Conservation (phyloP, 352 stramenopile genomes). For the Peronospora farinosa region DNA sequence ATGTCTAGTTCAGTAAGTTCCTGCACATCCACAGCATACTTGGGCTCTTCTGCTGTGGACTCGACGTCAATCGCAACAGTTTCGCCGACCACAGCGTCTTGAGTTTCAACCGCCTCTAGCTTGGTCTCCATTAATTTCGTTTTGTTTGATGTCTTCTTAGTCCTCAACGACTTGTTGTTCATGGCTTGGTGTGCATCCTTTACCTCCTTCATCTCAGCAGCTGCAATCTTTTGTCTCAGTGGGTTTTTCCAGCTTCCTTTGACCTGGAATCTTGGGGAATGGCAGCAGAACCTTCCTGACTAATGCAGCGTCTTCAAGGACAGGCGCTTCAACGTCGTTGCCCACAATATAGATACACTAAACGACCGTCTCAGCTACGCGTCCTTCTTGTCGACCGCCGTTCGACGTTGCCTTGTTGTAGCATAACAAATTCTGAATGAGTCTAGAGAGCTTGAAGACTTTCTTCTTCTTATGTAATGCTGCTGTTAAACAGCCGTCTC, state of each 20-base stretch:
- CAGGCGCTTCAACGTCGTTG: constrained; percentile 11
- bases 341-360: background rate
- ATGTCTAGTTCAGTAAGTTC: background rate
- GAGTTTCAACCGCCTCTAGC: background rate
- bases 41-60: background rate
- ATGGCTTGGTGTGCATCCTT: constrained; percentile 1
- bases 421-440: background rate
- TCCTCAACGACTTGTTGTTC: constrained; percentile 7
- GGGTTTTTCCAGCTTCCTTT: background rate
- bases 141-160: constrained; percentile 5
- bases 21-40: background rate
- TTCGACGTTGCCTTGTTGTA: background rate
- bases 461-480: background rate
- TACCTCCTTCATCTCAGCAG: constrained; percentile 10
- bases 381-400: background rate
- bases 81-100: background rate
- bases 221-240: background rate
- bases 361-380: background rate
- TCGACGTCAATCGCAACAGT: background rate
- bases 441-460: background rate
- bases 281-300: constrained; percentile 20
- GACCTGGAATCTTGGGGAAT: constrained; percentile 20
- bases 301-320: constrained; percentile 2
- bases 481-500: too few relatives aligned
- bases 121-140: constrained; percentile 13